phyloP scores from a whole-genome alignment of 805 yeast species.

The Pichia californica region DNA sequence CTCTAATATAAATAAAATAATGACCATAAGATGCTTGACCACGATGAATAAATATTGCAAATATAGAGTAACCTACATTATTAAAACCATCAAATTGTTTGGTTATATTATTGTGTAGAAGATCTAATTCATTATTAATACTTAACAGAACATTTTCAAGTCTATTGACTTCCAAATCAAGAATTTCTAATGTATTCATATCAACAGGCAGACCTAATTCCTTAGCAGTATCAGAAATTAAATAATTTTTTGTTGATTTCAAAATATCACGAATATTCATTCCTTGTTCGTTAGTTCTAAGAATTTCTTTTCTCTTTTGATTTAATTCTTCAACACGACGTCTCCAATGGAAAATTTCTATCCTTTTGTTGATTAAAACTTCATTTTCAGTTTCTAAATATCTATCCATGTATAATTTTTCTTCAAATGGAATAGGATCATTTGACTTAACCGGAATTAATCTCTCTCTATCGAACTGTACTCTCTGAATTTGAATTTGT shows the following conservation, averaged over 20 bases:
- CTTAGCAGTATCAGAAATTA: slow-evolving; percentile 37
- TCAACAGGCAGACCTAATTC: slow-evolving; percentile 33
- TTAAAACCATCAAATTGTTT: slow-evolving; percentile 57
- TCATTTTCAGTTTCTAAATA: slow-evolving; percentile 67
- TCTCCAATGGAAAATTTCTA: slow-evolving; percentile 60
- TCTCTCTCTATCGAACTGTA: slow-evolving; percentile 72
- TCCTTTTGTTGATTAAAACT: slow-evolving; percentile 44
- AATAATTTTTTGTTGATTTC: slow-evolving; percentile 49
- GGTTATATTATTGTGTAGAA: slow-evolving; percentile 43
- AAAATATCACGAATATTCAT: slow-evolving; percentile 46
- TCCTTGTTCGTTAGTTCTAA: slow-evolving; percentile 43
- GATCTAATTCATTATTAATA: slow-evolving; percentile 34
- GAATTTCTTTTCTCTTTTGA: slow-evolving; percentile 36
- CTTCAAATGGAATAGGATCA: slow-evolving; percentile 76
- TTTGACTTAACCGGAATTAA: slow-evolving; percentile 74
- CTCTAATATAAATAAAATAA: slow-evolving; percentile 92
- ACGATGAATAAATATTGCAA: slow-evolving; percentile 89
- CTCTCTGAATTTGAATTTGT: slow-evolving; percentile 92
- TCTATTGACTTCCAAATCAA: slow-evolving; percentile 40
- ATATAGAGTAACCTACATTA: slow-evolving; percentile 68
- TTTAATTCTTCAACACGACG: slow-evolving; percentile 40
- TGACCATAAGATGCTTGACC: slow-evolving; percentile 97
- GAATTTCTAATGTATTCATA: slow-evolving; percentile 40
- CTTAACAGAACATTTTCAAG: slow-evolving; percentile 40
- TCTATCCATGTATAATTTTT: slow-evolving; percentile 77